Conservation (phyloP, 345 rosid genomes). For the Lagerstroemia speciosa region DNA sequence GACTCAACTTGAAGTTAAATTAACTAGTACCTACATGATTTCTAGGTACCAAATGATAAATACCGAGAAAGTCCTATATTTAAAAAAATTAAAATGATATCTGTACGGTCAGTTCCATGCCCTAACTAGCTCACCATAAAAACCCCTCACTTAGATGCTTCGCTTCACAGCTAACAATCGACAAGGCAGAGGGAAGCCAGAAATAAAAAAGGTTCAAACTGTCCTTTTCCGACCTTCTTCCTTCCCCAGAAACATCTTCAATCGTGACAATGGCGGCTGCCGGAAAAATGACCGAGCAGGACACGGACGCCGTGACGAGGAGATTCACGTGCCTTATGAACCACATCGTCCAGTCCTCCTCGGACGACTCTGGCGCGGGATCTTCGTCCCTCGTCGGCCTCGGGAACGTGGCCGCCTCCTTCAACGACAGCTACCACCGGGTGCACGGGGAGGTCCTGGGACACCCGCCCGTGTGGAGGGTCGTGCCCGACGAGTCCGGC, state of each 20-base stretch:
- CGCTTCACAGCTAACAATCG: not conserved
- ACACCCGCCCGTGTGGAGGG: constrained; percentile 53
- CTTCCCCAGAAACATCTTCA: not conserved
- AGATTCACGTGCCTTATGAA: constrained; percentile 42
- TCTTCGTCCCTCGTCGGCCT: constrained; percentile 13
- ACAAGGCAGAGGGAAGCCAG: not conserved
- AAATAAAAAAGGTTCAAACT: not conserved
- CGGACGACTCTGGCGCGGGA: not conserved
- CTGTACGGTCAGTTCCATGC: too few relatives aligned
- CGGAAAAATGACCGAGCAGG: constrained; percentile 24
- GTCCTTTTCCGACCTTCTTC: not conserved
- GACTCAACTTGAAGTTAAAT: too few relatives aligned
- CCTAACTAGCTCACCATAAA: too few relatives aligned
- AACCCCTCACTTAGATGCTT: too few relatives aligned
- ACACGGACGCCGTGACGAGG: constrained; percentile 30
- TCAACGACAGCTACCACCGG: constrained; percentile 58
- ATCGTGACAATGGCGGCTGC: constrained; percentile 1
- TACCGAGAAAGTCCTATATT: too few relatives aligned
- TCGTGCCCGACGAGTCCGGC: constrained; percentile 27
- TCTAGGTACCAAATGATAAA: too few relatives aligned
- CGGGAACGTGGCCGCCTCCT: constrained; percentile 29
- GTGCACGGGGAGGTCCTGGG: constrained; percentile 63
- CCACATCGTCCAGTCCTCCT: constrained; percentile 35
- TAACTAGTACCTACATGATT: too few relatives aligned
- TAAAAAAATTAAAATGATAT: too few relatives aligned